Evolutionary conservation across 257 asterid species (phyloP), one percentile per base, ranked within the genome.

Genomic region (Forsythia suspensa): DNA sequence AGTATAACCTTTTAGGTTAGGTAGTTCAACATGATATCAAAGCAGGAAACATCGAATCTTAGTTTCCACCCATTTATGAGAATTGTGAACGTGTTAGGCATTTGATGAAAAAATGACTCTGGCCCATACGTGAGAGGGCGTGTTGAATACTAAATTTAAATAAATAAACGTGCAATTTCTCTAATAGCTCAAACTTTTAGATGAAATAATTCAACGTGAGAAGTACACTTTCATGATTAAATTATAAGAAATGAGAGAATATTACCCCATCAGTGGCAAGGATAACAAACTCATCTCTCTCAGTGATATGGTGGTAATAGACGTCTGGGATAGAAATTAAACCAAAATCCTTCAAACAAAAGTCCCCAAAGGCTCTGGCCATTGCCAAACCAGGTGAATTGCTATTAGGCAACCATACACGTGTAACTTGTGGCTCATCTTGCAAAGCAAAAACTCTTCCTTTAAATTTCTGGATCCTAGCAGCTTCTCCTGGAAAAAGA

Each of bases 301-400:
- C 92, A 0, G 87, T 84, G 55, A 96, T 87, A 79, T 72, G 97
- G 89, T 85, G 99, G 83, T 96, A 90, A 85, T 94, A 96, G 77
- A 96, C 94, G 81, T 96, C 99, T 2, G 99, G 99, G 40, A 86
- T 92, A 79, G 99, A 96, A 76, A 96, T 96, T 76, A 96, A 85
- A 71, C 99, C 99, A 72, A 96, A 96, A 80, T 96, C 98, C 87
- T 96, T 96, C 38, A 96, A 88, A 80, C 99, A 96, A 84, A 96
- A 96, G 84, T 96, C 99, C 52, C 99, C 99, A 75, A 96, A 96
- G 42, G 99, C 99, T 86, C 99, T 84, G 41, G 99, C 99, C 99
- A 96, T 96, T 79, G 99, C 99, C 84, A 96, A 84, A 52, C 99
- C 99, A 3, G 99, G 99, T 0, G 99, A 90, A 80, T 96, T 98